Percentiles rank a stretch among this genome's conserved stretches.
phyloP scores from a whole-genome alignment of 2,329 filamentous ascomycete species.

The Talaromyces sp. region DNA sequence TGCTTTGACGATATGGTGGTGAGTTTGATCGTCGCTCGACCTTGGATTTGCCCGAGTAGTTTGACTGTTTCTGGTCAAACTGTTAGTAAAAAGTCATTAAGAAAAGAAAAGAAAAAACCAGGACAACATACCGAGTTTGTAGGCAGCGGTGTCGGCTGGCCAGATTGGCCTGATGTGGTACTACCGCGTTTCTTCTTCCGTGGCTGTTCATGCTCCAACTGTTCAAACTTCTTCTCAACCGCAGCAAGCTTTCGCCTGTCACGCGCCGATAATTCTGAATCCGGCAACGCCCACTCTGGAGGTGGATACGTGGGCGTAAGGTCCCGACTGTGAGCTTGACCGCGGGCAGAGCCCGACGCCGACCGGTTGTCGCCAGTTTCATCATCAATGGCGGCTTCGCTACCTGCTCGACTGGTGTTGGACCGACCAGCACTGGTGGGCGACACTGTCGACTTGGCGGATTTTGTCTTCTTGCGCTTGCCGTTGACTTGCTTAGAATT shows the following conservation, averaged over 20 bases:
- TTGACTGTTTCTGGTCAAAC: background rate
- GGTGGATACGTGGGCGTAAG: slow-evolving; percentile 54
- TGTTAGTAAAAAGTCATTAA: background rate
- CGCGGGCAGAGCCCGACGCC: slow-evolving; percentile 51
- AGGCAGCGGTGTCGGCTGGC: slow-evolving; percentile 34
- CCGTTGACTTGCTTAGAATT: slow-evolving; percentile 37
- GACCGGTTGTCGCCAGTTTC: slow-evolving; percentile 52
- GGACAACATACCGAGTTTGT: slow-evolving; percentile 8
- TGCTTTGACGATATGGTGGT: slow-evolving; percentile 25
- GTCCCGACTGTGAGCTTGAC: slow-evolving; percentile 56
- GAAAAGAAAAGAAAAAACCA: background rate
- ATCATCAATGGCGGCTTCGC: slow-evolving; percentile 51
- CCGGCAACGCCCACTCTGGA: slow-evolving; percentile 38
- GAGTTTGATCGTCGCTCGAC: slow-evolving; percentile 27
- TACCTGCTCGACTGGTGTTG: slow-evolving; percentile 56
- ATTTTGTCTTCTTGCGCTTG: slow-evolving; percentile 45
- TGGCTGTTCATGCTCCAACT: slow-evolving; percentile 55
- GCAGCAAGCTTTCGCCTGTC: slow-evolving; percentile 60
- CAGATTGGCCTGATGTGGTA: slow-evolving; percentile 50
- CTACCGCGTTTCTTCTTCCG: slow-evolving; percentile 55
- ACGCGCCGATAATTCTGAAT: slow-evolving; percentile 54
- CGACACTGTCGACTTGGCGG: slow-evolving; percentile 42
- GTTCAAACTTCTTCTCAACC: slow-evolving; percentile 58
- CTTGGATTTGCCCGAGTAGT: slow-evolving; percentile 24
- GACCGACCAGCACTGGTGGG: slow-evolving; percentile 49